Base-by-base conservation (phyloP, 306 rosid genomes). In the Sechiopsis laciniata region DNA sequence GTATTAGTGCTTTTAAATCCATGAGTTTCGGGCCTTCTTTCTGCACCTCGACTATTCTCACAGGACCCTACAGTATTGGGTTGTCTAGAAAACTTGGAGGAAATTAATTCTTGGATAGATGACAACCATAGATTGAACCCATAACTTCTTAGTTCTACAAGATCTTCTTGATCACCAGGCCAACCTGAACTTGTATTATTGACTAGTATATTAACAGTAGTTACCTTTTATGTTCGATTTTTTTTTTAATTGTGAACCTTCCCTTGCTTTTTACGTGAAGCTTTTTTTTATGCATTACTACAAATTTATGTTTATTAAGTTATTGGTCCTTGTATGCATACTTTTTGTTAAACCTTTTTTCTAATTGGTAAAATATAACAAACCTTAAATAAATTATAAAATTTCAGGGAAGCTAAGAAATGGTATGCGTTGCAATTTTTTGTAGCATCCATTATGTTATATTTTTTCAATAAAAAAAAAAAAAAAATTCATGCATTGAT, bases 221-320 rank as follows among this genome's bases (percentile, higher is more conserved):
- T 61, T 29, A 17, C 45, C 32, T 61, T 22, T 61, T 29, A 3
- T 29, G 8, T 29, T 19, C 14, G 4, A 61, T 37, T 37, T 37
- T 37, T 37, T 37, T 37, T 6, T 3, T 32, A 26, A 16, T 32
- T 62, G n/a, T 7, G 21, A 62, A 62, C 48, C 20, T 26, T 32
- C 35, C 17, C 13, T 5, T 35, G 48, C 68, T 7, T 26, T 62
- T 11, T 62, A 62, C 68, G 8, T 62, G 7, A 37, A 32, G 68
- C 48, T 62, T 20, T 14, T 26, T 62, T 26, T 15, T 32, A 62
- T 62, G 68, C 12, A 61, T 32, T 14, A 62, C 68, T 62, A 61
- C 12, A 26, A 15, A 62, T 32, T 35, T 62, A 32, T 7, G 8
- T 26, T 61, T 7, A 60, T 60, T 42, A 60, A 60, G 19, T 60